phyloP scores from a whole-genome alignment of 345 rosid genomes.

The Gossypium anomalum region DNA sequence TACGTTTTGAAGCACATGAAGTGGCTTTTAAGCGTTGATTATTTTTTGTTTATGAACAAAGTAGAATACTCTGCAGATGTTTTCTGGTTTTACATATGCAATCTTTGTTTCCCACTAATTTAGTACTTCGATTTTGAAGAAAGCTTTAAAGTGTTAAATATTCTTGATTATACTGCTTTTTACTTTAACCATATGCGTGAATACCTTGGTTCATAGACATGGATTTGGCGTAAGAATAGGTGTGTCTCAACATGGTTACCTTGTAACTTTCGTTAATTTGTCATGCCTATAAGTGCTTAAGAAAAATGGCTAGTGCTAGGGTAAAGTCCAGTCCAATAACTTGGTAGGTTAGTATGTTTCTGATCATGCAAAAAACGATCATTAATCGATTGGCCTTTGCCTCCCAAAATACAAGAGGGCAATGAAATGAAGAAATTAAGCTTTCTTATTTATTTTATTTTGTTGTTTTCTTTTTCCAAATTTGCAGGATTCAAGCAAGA shows the following conservation, averaged over 20 bases:
- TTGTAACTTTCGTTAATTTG: not conserved
- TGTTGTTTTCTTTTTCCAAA: not conserved
- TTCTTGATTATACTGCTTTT: not conserved
- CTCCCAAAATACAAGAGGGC: not conserved
- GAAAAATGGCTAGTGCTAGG: not conserved
- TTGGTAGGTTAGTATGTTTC: not conserved
- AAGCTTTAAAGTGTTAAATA: not conserved
- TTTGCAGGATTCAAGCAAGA: conserved; percentile 72
- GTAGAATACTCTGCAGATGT: not conserved
- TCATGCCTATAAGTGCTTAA: not conserved
- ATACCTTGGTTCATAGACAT: not conserved
- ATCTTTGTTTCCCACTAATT: not conserved
- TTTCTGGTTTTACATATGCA: not conserved
- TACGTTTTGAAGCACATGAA: not conserved
- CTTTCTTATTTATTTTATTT: not conserved
- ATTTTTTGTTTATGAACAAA: not conserved
- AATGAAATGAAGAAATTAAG: not conserved
- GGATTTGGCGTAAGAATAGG: not conserved
- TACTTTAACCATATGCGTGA: not conserved
- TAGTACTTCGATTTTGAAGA: not conserved
- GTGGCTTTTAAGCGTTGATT: not conserved
- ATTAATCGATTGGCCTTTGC: not conserved
- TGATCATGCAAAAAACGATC: not conserved
- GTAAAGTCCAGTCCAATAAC: not conserved
- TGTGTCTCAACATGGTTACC: not conserved